phyloP scores from a whole-genome alignment of 139 green algal genomes.

The Tetradesmus obliquus region DNA sequence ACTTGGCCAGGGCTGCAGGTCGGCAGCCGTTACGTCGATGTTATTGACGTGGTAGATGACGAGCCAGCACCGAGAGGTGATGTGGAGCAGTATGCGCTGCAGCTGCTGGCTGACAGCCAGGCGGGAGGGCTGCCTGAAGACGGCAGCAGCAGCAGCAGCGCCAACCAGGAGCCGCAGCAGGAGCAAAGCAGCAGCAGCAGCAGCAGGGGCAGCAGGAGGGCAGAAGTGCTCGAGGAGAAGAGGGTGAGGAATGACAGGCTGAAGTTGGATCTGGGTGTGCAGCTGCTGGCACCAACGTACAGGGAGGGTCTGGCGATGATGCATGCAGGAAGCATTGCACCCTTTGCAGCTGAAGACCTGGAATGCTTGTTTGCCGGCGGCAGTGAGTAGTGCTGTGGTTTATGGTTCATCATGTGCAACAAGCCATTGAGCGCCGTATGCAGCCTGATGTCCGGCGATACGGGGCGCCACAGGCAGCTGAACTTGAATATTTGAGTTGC shows the following conservation, averaged over 20 bases:
- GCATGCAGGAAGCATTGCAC: background rate
- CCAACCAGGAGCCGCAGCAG: background rate
- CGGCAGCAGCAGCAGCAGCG: background rate
- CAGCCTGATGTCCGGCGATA: too few species aligned
- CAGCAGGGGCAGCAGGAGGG: background rate
- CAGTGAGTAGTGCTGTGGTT: background rate
- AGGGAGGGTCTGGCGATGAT: conserved; percentile 15
- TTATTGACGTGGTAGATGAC: conserved; percentile 32
- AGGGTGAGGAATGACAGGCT: conserved; percentile 17
- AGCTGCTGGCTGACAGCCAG: background rate
- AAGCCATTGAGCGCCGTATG: too few species aligned
- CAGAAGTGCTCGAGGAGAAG: conserved; percentile 37
- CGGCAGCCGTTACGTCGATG: background rate
- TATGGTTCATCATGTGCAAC: too few species aligned
- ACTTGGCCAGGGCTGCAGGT: background rate
- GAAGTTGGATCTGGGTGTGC: background rate
- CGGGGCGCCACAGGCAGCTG: too few species aligned
- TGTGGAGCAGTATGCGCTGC: conserved; percentile 21
- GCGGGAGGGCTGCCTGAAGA: background rate
- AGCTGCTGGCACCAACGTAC: conserved; percentile 27
- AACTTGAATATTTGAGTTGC: too few species aligned
- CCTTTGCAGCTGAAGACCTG: conserved; percentile 18
- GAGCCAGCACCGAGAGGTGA: conserved; percentile 31
- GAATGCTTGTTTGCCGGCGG: background rate
- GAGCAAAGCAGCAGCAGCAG: background rate